These are phyloP conservation scores for Piper longum DNA, from an alignment of 164 flowering plant genomes.

Conservation along the genomic window DNA sequence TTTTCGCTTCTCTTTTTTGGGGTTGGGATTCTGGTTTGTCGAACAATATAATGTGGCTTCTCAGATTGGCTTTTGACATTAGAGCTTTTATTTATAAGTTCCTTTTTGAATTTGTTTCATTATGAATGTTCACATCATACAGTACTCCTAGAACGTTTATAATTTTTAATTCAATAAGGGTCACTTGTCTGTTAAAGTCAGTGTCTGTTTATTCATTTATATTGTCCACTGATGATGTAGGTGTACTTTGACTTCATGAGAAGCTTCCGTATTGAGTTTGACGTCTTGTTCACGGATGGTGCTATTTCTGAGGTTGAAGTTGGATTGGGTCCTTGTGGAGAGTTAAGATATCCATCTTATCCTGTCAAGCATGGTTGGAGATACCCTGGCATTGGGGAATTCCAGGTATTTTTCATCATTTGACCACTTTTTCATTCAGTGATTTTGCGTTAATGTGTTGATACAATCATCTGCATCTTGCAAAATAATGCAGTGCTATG, in stretches of 20 bases:
- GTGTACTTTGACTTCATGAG: constrained; percentile 89
- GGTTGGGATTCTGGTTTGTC: too few species aligned
- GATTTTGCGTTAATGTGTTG: neutral
- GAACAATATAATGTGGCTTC: too few species aligned
- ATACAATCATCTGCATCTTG: neutral
- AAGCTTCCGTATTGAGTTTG: constrained; percentile 73
- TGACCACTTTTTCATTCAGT: neutral
- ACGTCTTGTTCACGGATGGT: constrained; percentile 59
- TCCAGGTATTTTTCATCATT: constrained; percentile 39
- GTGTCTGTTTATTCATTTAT: neutral
- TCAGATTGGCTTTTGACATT: too few species aligned
- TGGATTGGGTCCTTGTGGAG: constrained; percentile 87
- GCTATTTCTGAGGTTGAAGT: constrained; percentile 60
- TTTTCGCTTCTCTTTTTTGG: too few species aligned
- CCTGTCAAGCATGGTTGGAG: constrained; percentile 64
- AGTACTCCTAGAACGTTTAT: too few species aligned
- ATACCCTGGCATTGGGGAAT: constrained; percentile 82
- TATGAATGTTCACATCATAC: too few species aligned
- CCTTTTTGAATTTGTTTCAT: too few species aligned
- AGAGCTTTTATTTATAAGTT: too few species aligned
- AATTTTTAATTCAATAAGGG: too few species aligned
- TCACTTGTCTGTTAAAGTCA: too few species aligned
- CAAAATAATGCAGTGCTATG: constrained; percentile 48
- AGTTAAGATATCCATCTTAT: constrained; percentile 70
- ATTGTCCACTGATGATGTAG: constrained; percentile 17